Evolutionary conservation across 1,284 basidiomycete species (phyloP), one percentile per base, ranked within the genome.

Genomic region (Microbotryum lychnidis-dioicae): DNA sequence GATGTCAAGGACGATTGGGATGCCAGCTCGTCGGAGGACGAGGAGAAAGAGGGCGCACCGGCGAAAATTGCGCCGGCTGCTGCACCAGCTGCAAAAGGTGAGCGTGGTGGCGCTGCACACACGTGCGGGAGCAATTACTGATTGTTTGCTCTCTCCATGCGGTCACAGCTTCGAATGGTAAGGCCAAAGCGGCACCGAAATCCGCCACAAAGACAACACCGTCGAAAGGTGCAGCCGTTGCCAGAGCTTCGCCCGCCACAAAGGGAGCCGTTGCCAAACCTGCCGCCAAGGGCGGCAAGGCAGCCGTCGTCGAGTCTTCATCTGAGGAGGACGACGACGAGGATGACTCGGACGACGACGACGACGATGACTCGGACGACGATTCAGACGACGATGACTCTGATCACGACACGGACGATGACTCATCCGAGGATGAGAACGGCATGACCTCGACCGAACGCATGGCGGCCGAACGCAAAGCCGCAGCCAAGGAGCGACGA

Each of bases 1-100:
- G 81, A 78, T 49, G 79, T 81, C 25, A 86, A 85, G 73, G 84
- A 90, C 65, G 87, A 91, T 67, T 96, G 91, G 92, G 92, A 96
- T 64, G 87, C 84, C 29, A 84, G 85, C 46, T 88, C 86, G 23
- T 57, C 57, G 6, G 64, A 76, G 49, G 76, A 75, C 47, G 70
- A 72, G 42, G 73, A 71, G 57, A 75, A 78, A 61, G 74, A 73
- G 44, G 77, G 75, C 73, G 76, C 57, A 5, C 42, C 57, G 20
- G 55, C 58, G 18, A 62, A 66, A 51, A 46, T 65, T 4, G 52
- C 62, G 6, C 33, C 60, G 31, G 54, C 56, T 44, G 54, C 60
- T 8, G 56, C 61, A 4, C 51, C 33, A 31, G 47, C 56, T 14
- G 46, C 63, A 4, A 69, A 69, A 62, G 48, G 65, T 64, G 50